Evolutionary conservation across 371 early-diverging fungal species (phyloP).

Genomic region (Batrachochytrium dendrobatidis): DNA sequence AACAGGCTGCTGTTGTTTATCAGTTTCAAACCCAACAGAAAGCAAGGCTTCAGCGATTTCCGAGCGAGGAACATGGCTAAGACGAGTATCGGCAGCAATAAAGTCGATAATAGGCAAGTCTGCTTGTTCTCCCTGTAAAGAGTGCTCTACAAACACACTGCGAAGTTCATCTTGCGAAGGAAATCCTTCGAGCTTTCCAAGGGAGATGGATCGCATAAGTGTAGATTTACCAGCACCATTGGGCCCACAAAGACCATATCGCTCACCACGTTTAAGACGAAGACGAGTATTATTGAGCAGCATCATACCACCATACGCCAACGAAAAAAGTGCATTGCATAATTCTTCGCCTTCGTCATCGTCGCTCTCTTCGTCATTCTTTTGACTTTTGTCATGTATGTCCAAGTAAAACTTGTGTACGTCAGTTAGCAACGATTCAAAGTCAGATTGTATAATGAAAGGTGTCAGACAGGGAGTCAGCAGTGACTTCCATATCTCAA

Average conservation of each 20-base stretch:
- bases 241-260: constrained; percentile 76
- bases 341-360: constrained; percentile 68
- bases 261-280: constrained; percentile 66
- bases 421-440: not conserved
- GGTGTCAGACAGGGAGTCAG: not conserved
- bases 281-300: constrained; percentile 67
- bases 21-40: constrained; percentile 58
- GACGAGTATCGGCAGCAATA: constrained; percentile 20
- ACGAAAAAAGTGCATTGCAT: constrained; percentile 67
- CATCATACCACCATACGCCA: constrained; percentile 80
- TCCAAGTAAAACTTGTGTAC: constrained; percentile 15
- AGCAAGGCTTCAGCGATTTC: constrained; percentile 53
- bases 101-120: constrained; percentile 59
- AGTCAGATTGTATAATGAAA: not conserved
- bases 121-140: constrained; percentile 65
- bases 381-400: constrained; percentile 11
- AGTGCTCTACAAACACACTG: constrained; percentile 70
- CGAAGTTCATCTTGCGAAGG: constrained; percentile 61
- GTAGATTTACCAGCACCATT: constrained; percentile 89
- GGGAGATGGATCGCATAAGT: constrained; percentile 72
- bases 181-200: constrained; percentile 71
- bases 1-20: constrained; percentile 50
- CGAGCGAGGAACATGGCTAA: constrained; percentile 37
- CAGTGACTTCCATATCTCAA: not conserved
- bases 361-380: constrained; percentile 35